Evolutionary conservation across 2,329 filamentous ascomycete genomes (phyloP), one percentile per base, ranked within the genome.

Genomic region (Tetracladium maxilliforme): DNA sequence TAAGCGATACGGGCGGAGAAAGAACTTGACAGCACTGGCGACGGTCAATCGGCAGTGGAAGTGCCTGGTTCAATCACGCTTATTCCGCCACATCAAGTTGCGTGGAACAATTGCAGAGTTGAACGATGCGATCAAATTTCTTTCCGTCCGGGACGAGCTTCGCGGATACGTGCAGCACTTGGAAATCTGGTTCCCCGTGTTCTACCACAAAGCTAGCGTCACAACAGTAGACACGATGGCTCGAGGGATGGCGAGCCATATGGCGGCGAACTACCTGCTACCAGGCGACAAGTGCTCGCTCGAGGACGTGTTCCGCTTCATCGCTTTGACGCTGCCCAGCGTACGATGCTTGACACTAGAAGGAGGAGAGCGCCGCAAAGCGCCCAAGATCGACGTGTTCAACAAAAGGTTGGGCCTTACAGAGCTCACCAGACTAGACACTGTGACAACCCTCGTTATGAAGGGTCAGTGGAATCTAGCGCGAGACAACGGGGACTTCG

Each of bases 401-500:
- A 13, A 18, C 16, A 23, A 26, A 10, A 24, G 10, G 16, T 30
- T 46, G 9, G 41, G 43, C 9, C 27, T 27, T 4, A 8, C 8
- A 19, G 11, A 11, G 9, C 11, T 19, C 18, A 19, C 9, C 18
- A 19, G 18, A 8, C 45, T 56, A 18, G 38, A 45, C 13, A 64
- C 65, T 4, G 62, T 83, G 16, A 62, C 63, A 26, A 80, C 74
- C 1, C 58, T 83, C 12, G 66, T 82, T 21, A 75, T 76, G 47
- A 72, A 76, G 38, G 77, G 77, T 6, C 74, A 81, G 36, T 84
- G 77, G 77, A 83, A 83, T 40, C 58, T 83, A 15, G 75, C 81
- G 45, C 60, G 77, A 23, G 56, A 62, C 10, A 52, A 65, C 21
- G 51, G 56, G 11, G 74, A 83, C 44, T 82, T 78, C 48, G 49